Base-by-base conservation (phyloP, 768 basidiomycete species). In the Tylopilus balloui region DNA sequence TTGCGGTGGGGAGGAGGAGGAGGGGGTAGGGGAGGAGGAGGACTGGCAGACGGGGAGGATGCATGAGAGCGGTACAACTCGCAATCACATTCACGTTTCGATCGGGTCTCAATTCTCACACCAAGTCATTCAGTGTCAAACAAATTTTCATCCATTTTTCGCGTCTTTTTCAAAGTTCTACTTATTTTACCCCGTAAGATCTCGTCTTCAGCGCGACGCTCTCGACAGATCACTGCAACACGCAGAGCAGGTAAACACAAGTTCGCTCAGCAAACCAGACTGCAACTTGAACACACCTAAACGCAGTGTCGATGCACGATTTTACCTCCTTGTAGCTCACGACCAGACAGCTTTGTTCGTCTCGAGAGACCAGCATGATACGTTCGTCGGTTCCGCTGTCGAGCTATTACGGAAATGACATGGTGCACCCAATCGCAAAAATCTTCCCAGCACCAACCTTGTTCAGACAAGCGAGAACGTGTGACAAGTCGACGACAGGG, bases 261-360 rank as follows among this genome's bases (percentile, higher is more conserved):
- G 43, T 14, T 21, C 23, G 36, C 4, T 38, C 34, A 38, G 37
- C 27, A 20, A n/a, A 7, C 11, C 27, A n/a, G 4, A 0, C 8
- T 5, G 13, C 15, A 34, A 17, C 24, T n/a, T n/a, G n/a, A 23
- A 53, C 86, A 43, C 53, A 93, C 92, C 75, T 75, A 64, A 93
- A 95, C 9, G 92, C 87, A 4, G 81, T 77, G 43, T 92, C 85
- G 32, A 95, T 76, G 64, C 89, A 94, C 3, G 78, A 64, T 70
- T 89, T 94, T 71, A 97, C 78, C 46, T 96, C 93, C 65, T 86
- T 88, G 71, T 93, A 96, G 63, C 82, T 89, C 34, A 96, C 92
- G 9, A 95, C 89, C 14, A 97, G 77, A 65, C 93, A 96, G 60
- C 86, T 93, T 72, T 95, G 94, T 64, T 98, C 96, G 64, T 99